Percentiles rank a stretch among this genome's conserved stretches.
These are phyloP conservation scores for Mrakia gelida DNA, from an alignment of 768 basidiomycete species.

Conservation along the genomic window DNA sequence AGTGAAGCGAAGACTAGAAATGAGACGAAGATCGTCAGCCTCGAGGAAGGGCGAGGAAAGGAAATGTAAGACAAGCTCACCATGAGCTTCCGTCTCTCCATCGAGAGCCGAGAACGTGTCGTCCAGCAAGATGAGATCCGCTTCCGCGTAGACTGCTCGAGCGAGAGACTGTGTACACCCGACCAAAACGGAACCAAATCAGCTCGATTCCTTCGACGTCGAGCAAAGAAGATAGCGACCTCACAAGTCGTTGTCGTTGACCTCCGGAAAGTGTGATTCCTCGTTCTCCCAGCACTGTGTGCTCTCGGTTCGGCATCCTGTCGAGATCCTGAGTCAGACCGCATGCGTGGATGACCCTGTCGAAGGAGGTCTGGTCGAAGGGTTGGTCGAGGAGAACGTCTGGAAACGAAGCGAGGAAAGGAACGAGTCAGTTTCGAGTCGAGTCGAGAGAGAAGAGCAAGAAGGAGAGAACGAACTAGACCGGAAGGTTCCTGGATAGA, in stretches of 20 bases:
- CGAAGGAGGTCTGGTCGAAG: neutral
- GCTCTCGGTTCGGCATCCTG: neutral
- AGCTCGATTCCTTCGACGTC: no score
- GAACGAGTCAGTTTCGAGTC: neutral
- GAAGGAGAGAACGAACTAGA: neutral
- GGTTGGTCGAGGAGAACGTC: slow-evolving; percentile 6
- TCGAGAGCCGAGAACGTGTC: slow-evolving; percentile 38
- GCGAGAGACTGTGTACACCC: slow-evolving; percentile 26
- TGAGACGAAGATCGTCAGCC: no score
- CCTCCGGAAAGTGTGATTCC: slow-evolving; percentile 9
- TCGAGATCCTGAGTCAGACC: slow-evolving; percentile 8
- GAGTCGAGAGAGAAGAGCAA: neutral
- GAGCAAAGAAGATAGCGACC: neutral
- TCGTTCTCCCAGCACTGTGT: slow-evolving; percentile 3
- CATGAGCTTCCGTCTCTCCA: slow-evolving; percentile 34
- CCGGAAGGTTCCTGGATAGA: slow-evolving; percentile 19
- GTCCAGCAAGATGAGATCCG: slow-evolving; percentile 35
- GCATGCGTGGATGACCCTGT: neutral
- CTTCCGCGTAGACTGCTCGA: slow-evolving; percentile 35
- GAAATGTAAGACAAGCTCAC: no score
- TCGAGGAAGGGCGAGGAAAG: no score
- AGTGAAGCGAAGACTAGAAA: slow-evolving; percentile 31
- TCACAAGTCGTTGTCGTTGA: slow-evolving; percentile 20
- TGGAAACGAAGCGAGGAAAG: neutral
- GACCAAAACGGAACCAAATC: neutral